Evolutionary conservation across 1,284 basidiomycete genomes (phyloP), one percentile per base, ranked within the genome.

Genomic region (Irpex lacteus): DNA sequence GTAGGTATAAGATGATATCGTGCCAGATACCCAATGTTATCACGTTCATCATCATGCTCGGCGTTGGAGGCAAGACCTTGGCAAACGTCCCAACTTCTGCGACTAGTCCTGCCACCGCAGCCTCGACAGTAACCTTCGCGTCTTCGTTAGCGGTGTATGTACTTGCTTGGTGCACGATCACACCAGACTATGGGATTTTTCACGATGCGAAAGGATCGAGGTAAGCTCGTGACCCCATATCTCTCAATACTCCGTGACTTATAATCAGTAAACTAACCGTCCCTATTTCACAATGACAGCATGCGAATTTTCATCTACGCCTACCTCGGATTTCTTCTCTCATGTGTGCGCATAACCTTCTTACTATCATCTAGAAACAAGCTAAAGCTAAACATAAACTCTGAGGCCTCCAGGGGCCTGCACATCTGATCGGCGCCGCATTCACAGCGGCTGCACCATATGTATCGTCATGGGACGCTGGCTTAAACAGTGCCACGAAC

Each of bases 21-120:
- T 92, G 89, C n/a, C n/a, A n/a, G 86, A 75, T 91, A 9, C 90
- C 90, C 11, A 86, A 89, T 67, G 75, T 87, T 49, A 75, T 93
- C 50, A 78, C 85, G 15, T 90, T 90, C 75, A 79, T 91, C 66
- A 81, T 86, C 47, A 83, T 92, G 71, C 77, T 89, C 50, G 87
- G 84, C 0, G 74, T 89, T 2, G 87, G 86, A 2, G 80, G 80
- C 19, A 84, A 83, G 68, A 75, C 82, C 62, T 70, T 83, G 2
- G 72, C 70, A 3, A 70, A 72, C n/a, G 70, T 69, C 1, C 71
- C 72, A 1, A 60, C 72, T 18, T 40, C 69, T 68, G 38, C 72
- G 73, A 49, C 69, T 73, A 11, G 66, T 68, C 61, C 75, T 66
- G 59, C 68, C 47, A 68, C 73, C 61, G 66, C 75, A 3, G 68